Evolutionary conservation across 768 basidiomycete genomes (phyloP).

Genomic region (Tephrocybe sp.): DNA sequence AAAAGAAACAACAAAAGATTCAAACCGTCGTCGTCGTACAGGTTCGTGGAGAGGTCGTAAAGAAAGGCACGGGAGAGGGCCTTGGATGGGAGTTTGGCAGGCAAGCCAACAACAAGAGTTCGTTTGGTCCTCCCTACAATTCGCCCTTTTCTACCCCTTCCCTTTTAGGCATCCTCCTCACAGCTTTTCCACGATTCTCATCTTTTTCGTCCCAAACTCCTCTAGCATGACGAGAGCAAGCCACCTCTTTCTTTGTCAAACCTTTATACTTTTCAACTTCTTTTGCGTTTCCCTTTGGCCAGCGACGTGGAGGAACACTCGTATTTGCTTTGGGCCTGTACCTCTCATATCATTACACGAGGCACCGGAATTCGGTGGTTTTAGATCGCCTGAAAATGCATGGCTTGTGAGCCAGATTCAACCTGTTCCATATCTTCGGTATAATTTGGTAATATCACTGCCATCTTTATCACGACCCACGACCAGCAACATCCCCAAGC

Average conservation of each 20-base stretch:
- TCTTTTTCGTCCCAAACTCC: conserved; percentile 12
- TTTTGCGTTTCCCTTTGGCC: neutral
- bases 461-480: neutral
- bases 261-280: too few species aligned
- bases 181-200: conserved; percentile 16
- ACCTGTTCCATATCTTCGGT: too few species aligned
- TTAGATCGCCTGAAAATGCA: neutral
- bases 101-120: conserved; percentile 32
- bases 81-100: conserved; percentile 32
- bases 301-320: neutral
- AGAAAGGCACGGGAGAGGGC: conserved; percentile 37
- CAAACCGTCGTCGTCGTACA: conserved; percentile 54
- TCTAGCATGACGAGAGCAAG: too few species aligned
- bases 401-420: neutral
- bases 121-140: conserved; percentile 31
- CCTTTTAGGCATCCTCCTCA: conserved; percentile 12
- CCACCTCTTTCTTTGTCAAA: too few species aligned
- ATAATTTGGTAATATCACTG: neutral
- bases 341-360: neutral
- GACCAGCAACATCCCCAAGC: neutral
- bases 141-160: conserved; percentile 32
- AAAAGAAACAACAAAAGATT: conserved; percentile 43
- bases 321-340: neutral
- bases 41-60: conserved; percentile 55
- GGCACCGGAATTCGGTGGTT: neutral